Percentiles rank a stretch among this genome's conserved stretches.
phyloP scores from a whole-genome alignment of 1,139 yeast species.

The Trichomonascaceae sp. region DNA sequence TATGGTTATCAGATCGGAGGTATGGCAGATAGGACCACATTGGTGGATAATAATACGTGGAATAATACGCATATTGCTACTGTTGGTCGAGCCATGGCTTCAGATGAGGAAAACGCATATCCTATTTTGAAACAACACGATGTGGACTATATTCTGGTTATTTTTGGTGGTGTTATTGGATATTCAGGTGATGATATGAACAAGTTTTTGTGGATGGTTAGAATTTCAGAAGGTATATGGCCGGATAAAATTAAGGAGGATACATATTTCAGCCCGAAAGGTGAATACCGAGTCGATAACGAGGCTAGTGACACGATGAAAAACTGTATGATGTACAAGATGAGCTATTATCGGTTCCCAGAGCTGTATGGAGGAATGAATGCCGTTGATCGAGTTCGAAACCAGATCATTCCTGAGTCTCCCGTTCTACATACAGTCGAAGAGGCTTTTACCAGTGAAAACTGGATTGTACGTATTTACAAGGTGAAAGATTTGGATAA shows the following conservation, averaged over 20 bases:
- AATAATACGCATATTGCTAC: conserved; percentile 99
- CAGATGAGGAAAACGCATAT: conserved; percentile 81
- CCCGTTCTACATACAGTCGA: conserved; percentile 73
- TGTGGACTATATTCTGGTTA: conserved; percentile 88
- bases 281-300: conserved; percentile 84
- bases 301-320: conserved; percentile 80
- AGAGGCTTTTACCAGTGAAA: conserved; percentile 92
- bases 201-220: conserved; percentile 97
- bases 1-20: conserved; percentile 99
- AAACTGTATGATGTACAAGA: conserved; percentile 87
- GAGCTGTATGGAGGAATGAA: conserved; percentile 64
- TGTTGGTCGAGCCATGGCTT: conserved; percentile 98
- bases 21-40: conserved; percentile 98
- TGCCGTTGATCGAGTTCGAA: conserved; percentile 80
- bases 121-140: conserved; percentile 85
- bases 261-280: conserved; percentile 72
- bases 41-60: conserved; percentile 99
- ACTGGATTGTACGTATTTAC: conserved; percentile 94
- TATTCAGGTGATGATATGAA: conserved; percentile 96
- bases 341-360: conserved; percentile 84
- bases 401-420: conserved; percentile 60
- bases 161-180: conserved; percentile 92
- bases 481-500: conserved; percentile 87
- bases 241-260: conserved; percentile 92
- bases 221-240: conserved; percentile 99